A percentile compares a stretch with the other conserved stretches of the same genome.
phyloP scores from a whole-genome alignment of 345 rosid genomes.

The Populus simonii region DNA sequence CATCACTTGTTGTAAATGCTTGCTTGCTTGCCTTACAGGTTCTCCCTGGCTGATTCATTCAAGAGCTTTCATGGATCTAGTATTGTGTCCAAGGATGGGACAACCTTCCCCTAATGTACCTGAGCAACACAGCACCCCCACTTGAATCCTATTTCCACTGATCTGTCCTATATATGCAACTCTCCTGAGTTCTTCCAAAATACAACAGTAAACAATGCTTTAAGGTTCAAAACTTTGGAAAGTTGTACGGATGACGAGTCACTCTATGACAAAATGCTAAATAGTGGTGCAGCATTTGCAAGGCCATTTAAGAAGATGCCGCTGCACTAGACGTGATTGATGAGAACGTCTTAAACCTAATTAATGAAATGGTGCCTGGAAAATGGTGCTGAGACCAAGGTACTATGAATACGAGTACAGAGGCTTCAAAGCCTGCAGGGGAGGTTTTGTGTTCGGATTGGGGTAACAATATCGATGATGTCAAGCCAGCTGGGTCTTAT shows the following conservation, averaged over 20 bases:
- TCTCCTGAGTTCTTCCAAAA: slow-evolving; percentile 31
- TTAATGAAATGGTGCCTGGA: slow-evolving; percentile 18
- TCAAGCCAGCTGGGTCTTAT: slow-evolving; percentile 15
- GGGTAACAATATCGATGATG: slow-evolving; percentile 20
- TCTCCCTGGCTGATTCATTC: slow-evolving; percentile 38
- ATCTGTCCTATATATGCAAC: slow-evolving; percentile 31
- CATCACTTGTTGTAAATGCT: not conserved
- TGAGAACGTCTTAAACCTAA: slow-evolving; percentile 4
- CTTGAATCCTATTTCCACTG: slow-evolving; percentile 35
- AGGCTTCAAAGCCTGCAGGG: not conserved
- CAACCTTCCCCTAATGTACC: slow-evolving; percentile 38
- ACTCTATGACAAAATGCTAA: slow-evolving; percentile 11
- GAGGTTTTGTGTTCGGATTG: slow-evolving; percentile 18
- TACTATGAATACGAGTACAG: slow-evolving; percentile 1
- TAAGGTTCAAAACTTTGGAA: slow-evolving; percentile 20
- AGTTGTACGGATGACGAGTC: not conserved
- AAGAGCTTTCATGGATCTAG: slow-evolving; percentile 24
- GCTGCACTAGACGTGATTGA: slow-evolving; percentile 21
- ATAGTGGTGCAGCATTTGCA: slow-evolving; percentile 29
- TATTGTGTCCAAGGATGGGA: slow-evolving; percentile 39
- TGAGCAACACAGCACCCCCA: slow-evolving; percentile 30
- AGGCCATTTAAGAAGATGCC: slow-evolving; percentile 23
- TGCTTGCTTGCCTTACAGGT: slow-evolving; percentile 13
- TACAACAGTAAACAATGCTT: slow-evolving; percentile 18
- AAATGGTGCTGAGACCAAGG: slow-evolving; percentile 24